Percentiles rank a stretch among this genome's conserved stretches.
Evolutionary conservation across 176 grass and related monocot species (phyloP).

Genomic region (Zizania latifolia): DNA sequence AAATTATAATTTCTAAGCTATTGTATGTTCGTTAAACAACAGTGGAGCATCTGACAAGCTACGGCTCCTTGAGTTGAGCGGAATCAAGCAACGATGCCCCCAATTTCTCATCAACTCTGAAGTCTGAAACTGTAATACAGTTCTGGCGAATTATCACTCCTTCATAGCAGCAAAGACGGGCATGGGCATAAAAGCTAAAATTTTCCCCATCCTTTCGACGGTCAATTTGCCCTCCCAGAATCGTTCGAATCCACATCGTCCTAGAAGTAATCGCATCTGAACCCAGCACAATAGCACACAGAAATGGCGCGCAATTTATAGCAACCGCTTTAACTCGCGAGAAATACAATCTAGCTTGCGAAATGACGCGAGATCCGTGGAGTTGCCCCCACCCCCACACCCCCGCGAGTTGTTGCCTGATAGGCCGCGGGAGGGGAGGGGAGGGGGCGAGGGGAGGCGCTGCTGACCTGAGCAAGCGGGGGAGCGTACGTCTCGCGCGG

Average conservation of each 20-base stretch:
- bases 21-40: background rate
- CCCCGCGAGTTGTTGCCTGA: constrained; percentile 1
- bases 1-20: background rate
- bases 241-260: background rate
- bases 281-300: background rate
- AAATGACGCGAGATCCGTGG: constrained; percentile 23
- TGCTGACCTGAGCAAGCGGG: constrained; percentile 26
- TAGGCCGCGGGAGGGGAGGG: background rate
- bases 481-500: background rate
- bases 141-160: background rate
- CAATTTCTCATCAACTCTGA: background rate
- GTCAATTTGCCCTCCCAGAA: background rate
- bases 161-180: background rate
- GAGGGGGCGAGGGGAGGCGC: background rate
- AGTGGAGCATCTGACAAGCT: constrained; percentile 5
- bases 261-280: too few relatives aligned
- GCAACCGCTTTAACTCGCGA: background rate
- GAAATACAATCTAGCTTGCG: background rate
- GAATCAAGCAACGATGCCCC: background rate
- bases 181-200: background rate
- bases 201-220: background rate
- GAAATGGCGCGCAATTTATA: background rate
- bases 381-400: background rate
- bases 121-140: background rate
- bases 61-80: background rate